These are phyloP conservation scores for Tuctoria greenei DNA, from an alignment of 176 grass and related monocot genomes.

Conservation along the genomic window DNA sequence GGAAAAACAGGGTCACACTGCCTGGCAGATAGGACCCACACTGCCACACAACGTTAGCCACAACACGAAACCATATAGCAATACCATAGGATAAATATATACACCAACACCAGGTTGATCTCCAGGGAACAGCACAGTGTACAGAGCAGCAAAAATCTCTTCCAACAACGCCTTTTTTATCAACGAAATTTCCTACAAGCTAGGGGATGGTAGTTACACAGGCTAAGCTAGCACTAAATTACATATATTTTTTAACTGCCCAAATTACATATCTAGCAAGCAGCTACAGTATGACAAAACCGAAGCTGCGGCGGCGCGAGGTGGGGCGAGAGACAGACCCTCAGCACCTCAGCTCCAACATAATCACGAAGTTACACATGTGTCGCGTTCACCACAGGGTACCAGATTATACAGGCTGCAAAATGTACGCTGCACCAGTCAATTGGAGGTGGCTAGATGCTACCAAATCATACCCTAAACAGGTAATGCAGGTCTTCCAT, in stretches of 20 bases:
- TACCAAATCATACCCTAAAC: constrained; percentile 59
- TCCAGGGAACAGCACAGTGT: neutral
- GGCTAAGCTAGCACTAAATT: constrained; percentile 26
- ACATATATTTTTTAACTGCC: neutral
- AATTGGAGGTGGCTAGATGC: neutral
- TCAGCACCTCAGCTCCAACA: constrained; percentile 10
- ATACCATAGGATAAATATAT: constrained; percentile 16
- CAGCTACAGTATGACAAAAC: constrained; percentile 37
- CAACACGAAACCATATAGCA: neutral
- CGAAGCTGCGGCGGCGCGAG: constrained; percentile 4
- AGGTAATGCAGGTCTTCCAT: constrained; percentile 86
- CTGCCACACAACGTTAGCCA: too few species aligned
- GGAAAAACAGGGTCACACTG: too few species aligned
- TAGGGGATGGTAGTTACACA: constrained; percentile 21
- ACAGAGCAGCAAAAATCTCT: neutral
- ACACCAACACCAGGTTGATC: constrained; percentile 20
- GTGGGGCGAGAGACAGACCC: neutral
- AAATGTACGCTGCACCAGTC: neutral
- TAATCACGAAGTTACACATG: neutral
- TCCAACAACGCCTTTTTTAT: constrained; percentile 18
- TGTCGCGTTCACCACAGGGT: neutral
- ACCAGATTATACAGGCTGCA: constrained; percentile 17
- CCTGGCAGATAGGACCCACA: too few species aligned
- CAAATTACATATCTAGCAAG: constrained; percentile 13
- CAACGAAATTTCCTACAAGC: constrained; percentile 19